Conservation (phyloP, 2,329 filamentous ascomycete species). For the Talaromyces rugulosus region DNA sequence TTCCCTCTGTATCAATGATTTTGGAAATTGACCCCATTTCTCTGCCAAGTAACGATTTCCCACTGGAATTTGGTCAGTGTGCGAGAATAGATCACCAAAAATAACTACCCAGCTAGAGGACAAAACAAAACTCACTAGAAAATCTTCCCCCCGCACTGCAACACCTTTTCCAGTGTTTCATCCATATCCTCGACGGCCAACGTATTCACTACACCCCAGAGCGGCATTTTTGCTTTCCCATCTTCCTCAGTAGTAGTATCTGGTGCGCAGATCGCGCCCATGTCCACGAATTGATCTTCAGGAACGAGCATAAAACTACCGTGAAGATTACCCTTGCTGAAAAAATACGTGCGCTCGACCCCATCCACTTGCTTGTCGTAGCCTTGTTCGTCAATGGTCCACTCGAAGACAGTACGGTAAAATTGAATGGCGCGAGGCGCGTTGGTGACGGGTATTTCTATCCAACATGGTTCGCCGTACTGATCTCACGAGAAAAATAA, state of each 20-base stretch:
- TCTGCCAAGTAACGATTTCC: background rate
- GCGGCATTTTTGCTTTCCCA: background rate
- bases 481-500: background rate
- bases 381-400: conserved; percentile 3
- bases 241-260: background rate
- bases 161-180: conserved; percentile 7
- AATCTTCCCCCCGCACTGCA: conserved; percentile 1
- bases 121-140: background rate
- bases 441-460: conserved; percentile 6
- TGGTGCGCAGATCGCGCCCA: background rate
- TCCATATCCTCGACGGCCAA: conserved; percentile 6
- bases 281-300: conserved; percentile 5
- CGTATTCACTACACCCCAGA: background rate
- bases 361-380: conserved; percentile 2
- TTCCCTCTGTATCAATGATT: conserved; percentile 9
- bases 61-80: background rate
- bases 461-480: conserved; percentile 9
- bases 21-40: conserved; percentile 2
- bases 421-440: conserved; percentile 6
- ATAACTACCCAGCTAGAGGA: background rate
- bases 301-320: background rate
- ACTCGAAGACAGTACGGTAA: conserved; percentile 4
- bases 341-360: background rate
- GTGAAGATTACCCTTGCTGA: conserved; percentile 7
- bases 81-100: background rate